phyloP scores from a whole-genome alignment of 2,329 filamentous ascomycete genomes.

The Aspergillus felis region DNA sequence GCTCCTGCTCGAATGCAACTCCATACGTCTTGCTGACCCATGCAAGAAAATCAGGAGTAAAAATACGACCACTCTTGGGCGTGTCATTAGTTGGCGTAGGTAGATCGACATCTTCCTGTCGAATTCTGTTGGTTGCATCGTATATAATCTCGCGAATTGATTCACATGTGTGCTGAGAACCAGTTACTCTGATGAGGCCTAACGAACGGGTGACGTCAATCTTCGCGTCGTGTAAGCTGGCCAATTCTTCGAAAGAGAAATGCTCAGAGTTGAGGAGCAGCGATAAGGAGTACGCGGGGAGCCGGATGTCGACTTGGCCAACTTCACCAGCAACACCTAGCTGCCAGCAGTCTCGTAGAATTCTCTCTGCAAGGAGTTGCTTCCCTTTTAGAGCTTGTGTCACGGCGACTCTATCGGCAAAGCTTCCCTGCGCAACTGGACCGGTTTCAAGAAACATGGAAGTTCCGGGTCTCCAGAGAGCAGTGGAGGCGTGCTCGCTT shows the following conservation, averaged over 20 bases:
- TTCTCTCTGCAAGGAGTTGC: slow-evolving; percentile 28
- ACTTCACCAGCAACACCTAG: slow-evolving; percentile 30
- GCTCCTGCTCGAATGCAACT: slow-evolving; percentile 24
- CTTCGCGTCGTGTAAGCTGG: slow-evolving; percentile 29
- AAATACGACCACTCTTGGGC: slow-evolving; percentile 13
- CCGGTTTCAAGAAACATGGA: slow-evolving; percentile 26
- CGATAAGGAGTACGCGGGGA: slow-evolving; percentile 24
- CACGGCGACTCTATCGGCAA: slow-evolving; percentile 18
- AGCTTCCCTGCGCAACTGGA: slow-evolving; percentile 6
- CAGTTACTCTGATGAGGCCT: slow-evolving; percentile 35
- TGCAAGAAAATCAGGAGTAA: slow-evolving; percentile 27
- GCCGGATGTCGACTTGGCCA: slow-evolving; percentile 34
- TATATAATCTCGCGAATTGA: slow-evolving; percentile 31
- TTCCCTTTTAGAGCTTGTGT: slow-evolving; percentile 27
- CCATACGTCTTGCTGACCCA: slow-evolving; percentile 31
- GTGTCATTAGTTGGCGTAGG: slow-evolving; percentile 10
- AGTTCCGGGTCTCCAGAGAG: slow-evolving; percentile 30
- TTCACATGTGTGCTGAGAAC: slow-evolving; percentile 28
- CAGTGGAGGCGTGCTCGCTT: background rate
- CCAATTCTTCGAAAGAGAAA: slow-evolving; percentile 37
- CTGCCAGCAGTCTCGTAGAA: slow-evolving; percentile 39
- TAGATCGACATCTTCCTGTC: slow-evolving; percentile 25
- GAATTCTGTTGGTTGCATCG: slow-evolving; percentile 27
- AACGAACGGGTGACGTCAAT: slow-evolving; percentile 35
- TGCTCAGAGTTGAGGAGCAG: slow-evolving; percentile 30